Conservation (phyloP, 164 flowering plant species). For the Litsea cubeba region DNA sequence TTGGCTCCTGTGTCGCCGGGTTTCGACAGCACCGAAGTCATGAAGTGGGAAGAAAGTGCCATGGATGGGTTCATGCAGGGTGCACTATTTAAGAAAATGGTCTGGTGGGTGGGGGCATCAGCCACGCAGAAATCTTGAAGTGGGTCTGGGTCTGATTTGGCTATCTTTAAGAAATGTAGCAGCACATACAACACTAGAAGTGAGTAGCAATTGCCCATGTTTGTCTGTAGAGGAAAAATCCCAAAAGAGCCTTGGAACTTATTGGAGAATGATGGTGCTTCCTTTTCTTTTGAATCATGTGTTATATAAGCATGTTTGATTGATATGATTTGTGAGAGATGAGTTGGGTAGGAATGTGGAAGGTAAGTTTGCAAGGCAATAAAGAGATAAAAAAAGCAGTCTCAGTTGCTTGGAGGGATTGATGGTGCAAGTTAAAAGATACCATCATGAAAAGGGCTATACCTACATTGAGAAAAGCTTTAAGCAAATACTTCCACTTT, state of each 20-base stretch:
- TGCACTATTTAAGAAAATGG: slow-evolving; percentile 34
- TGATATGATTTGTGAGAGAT: not conserved
- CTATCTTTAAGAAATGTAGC: slow-evolving; percentile 10
- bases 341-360: not conserved
- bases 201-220: not conserved
- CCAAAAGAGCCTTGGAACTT: no score
- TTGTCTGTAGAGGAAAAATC: not conserved
- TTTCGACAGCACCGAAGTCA: slow-evolving; percentile 47
- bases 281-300: not conserved
- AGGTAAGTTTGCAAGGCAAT: not conserved
- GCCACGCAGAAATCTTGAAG: slow-evolving; percentile 47
- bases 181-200: slow-evolving; percentile 1
- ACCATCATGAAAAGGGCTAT: not conserved
- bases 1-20: slow-evolving; percentile 38
- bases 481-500: not conserved
- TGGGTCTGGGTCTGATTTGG: slow-evolving; percentile 52
- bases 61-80: slow-evolving; percentile 51
- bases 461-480: not conserved
- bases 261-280: not conserved
- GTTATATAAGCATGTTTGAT: not conserved
- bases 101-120: slow-evolving; percentile 1
- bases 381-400: no score
- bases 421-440: not conserved
- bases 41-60: slow-evolving; percentile 38
- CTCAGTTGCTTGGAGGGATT: not conserved